Evolutionary conservation across 768 basidiomycete species (phyloP).

Genomic region (Xerocomellus dryophilus): DNA sequence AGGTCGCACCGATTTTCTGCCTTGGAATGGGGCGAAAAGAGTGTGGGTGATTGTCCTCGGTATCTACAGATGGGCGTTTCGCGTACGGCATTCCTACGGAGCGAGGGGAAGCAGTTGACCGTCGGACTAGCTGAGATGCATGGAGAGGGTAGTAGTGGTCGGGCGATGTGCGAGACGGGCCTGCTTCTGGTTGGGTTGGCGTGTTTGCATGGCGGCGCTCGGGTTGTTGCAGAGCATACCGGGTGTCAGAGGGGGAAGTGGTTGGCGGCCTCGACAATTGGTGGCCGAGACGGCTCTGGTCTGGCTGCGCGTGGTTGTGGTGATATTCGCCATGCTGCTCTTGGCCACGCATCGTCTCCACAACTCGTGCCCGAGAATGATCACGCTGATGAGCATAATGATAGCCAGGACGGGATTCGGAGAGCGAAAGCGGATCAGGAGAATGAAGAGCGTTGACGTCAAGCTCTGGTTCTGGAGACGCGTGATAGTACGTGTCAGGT

Average conservation of each 20-base stretch:
- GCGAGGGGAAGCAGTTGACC: slow-evolving; percentile 18
- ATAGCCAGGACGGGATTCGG: slow-evolving; percentile 29
- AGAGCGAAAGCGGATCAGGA: slow-evolving; percentile 31
- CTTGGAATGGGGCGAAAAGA: slow-evolving; percentile 15
- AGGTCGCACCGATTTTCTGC: slow-evolving; percentile 17
- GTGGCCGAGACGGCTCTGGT: slow-evolving; percentile 11
- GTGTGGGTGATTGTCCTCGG: slow-evolving; percentile 14
- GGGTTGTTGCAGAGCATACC: slow-evolving; percentile 14
- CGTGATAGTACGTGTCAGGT: slow-evolving; percentile 26
- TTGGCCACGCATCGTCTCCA: slow-evolving; percentile 23
- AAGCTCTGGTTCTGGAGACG: slow-evolving; percentile 27
- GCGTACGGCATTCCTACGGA: slow-evolving; percentile 19
- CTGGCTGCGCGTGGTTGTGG: slow-evolving; percentile 23
- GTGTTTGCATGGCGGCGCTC: slow-evolving; percentile 14
- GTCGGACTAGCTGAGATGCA: slow-evolving; percentile 22
- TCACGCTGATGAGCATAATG: slow-evolving; percentile 27
- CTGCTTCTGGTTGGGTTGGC: slow-evolving; percentile 20
- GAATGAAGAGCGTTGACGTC: slow-evolving; percentile 29
- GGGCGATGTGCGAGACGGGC: slow-evolving; percentile 12
- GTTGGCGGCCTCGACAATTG: slow-evolving; percentile 21
- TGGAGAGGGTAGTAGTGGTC: slow-evolving; percentile 18
- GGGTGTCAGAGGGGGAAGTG: slow-evolving; percentile 18
- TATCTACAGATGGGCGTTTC: slow-evolving; percentile 14
- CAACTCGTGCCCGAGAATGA: slow-evolving; percentile 26
- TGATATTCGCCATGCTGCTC: slow-evolving; percentile 29